A percentile compares a stretch with the other conserved stretches of the same genome.
Evolutionary conservation across 108 stramenopile species (phyloP).

Genomic region (Nitzschia sp.): DNA sequence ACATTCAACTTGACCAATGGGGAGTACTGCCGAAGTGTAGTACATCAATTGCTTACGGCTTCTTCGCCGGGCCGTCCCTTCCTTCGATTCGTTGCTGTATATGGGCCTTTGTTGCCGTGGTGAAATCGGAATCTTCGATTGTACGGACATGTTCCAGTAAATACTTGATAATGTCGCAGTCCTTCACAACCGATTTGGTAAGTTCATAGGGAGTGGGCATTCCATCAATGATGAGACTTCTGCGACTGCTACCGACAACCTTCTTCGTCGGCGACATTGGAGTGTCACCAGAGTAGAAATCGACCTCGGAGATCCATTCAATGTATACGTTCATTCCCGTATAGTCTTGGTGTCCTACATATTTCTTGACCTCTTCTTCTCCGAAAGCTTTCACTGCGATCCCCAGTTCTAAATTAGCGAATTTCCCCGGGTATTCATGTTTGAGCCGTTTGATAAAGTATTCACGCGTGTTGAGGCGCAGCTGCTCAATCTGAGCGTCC

Average conservation of each 20-base stretch:
- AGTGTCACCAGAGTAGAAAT: background rate
- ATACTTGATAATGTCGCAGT: slow-evolving; percentile 19
- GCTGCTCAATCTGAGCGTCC: slow-evolving; percentile 4
- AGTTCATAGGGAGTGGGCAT: slow-evolving; percentile 18
- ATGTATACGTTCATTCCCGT: slow-evolving; percentile 14
- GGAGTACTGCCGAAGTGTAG: too few relatives aligned
- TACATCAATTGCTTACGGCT: too few relatives aligned
- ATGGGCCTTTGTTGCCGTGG: background rate
- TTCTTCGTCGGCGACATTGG: background rate
- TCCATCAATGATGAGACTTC: background rate
- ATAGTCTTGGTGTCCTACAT: background rate
- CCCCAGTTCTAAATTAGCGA: background rate
- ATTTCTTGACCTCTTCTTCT: background rate
- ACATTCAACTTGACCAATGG: too few relatives aligned
- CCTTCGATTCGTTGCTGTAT: slow-evolving; percentile 18
- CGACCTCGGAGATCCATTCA: slow-evolving; percentile 11
- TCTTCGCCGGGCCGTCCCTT: too few relatives aligned
- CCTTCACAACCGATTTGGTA: slow-evolving; percentile 17
- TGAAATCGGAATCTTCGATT: slow-evolving; percentile 21
- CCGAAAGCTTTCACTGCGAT: background rate
- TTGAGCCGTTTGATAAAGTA: slow-evolving; percentile 5
- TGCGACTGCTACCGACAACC: slow-evolving; percentile 3
- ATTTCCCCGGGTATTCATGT: slow-evolving; percentile 4
- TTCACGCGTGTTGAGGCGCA: slow-evolving; percentile 10
- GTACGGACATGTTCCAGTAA: slow-evolving; percentile 12